Conservation (phyloP, 1,284 basidiomycete species). For the Entoloma clypeatum region DNA sequence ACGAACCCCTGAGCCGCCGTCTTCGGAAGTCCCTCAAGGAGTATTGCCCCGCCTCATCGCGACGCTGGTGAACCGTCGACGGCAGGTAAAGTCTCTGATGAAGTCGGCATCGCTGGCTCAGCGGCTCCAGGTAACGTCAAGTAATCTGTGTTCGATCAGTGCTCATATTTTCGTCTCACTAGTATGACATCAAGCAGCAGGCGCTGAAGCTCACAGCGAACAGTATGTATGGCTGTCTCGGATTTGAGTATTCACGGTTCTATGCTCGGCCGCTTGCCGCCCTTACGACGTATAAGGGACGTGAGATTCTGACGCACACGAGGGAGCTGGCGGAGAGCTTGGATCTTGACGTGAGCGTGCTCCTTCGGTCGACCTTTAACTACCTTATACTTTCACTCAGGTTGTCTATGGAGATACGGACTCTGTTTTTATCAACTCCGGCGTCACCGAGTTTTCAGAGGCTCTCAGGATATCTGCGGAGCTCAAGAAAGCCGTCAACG, state of each 20-base stretch:
- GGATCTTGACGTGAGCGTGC: slow-evolving; percentile 72
- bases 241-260: slow-evolving; percentile 96
- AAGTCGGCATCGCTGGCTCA: slow-evolving; percentile 79
- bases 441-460: slow-evolving; percentile 82
- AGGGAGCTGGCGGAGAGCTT: slow-evolving; percentile 90
- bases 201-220: slow-evolving; percentile 98
- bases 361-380: neutral
- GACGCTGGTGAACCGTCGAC: slow-evolving; percentile 85
- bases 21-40: slow-evolving; percentile 72
- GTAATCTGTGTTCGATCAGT: neutral
- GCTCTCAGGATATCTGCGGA: slow-evolving; percentile 89
- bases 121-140: slow-evolving; percentile 69
- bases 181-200: slow-evolving; percentile 97
- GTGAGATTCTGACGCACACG: slow-evolving; percentile 95
- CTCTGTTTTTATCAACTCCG: slow-evolving; percentile 98
- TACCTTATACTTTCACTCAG: slow-evolving; percentile 37
- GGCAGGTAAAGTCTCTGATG: slow-evolving; percentile 93
- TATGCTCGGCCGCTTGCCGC: slow-evolving; percentile 96
- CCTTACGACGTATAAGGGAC: slow-evolving; percentile 96
- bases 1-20: slow-evolving; percentile 87
- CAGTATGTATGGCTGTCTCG: slow-evolving; percentile 99
- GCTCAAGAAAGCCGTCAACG: slow-evolving; percentile 96
- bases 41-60: slow-evolving; percentile 95
- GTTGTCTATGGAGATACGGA: slow-evolving; percentile 99
- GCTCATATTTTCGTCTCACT: slow-evolving; percentile 8